Evolutionary conservation across 2,329 filamentous ascomycete genomes (phyloP).

Genomic region (Cryphonectria nitschkei): DNA sequence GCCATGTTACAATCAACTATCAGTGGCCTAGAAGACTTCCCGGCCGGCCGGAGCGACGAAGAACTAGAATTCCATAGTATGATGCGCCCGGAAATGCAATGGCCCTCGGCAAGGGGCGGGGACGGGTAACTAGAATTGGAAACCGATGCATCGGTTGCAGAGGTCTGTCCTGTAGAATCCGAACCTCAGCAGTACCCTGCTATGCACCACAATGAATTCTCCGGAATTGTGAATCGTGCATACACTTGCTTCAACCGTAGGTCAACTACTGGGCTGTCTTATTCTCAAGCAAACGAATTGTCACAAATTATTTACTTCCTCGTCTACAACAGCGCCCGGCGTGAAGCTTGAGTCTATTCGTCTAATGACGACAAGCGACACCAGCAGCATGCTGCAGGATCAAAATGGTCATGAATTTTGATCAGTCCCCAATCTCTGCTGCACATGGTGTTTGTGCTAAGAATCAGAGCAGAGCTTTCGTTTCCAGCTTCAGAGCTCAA

Average conservation of each 20-base stretch:
- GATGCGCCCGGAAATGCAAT: conserved; percentile 14
- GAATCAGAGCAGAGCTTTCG: not conserved
- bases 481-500: not conserved
- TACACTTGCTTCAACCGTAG: not conserved
- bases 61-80: not conserved
- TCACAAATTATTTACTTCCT: not conserved
- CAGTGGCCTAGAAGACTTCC: conserved; percentile 20
- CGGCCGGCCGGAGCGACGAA: conserved; percentile 15
- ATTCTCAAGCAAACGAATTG: not conserved
- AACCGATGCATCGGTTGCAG: conserved; percentile 21
- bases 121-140: conserved; percentile 14
- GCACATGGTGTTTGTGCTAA: not conserved
- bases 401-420: not conserved
- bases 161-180: not conserved
- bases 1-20: conserved; percentile 17
- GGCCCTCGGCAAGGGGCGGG: conserved; percentile 2
- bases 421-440: not conserved
- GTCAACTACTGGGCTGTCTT: not conserved
- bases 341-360: not conserved
- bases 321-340: not conserved
- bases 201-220: not conserved
- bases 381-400: not conserved
- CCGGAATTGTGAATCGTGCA: not conserved
- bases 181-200: not conserved
- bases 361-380: not conserved